Base-by-base conservation (phyloP, 495 filamentous ascomycete species). In the Oleoguttula mirabilis region DNA sequence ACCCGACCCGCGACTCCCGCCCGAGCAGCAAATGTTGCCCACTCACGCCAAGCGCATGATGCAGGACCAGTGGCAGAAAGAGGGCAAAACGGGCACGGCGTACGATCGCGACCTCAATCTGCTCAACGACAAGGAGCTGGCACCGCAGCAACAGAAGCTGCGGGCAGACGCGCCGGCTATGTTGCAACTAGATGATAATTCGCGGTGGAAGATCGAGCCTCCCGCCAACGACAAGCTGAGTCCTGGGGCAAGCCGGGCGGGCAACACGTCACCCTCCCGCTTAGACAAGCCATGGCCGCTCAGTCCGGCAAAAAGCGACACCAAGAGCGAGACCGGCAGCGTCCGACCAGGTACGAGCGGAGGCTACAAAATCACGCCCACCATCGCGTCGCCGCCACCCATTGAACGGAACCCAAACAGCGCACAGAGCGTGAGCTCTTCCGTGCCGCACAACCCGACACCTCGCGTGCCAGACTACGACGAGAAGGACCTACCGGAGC, bases 1-100 rank as follows among this genome's bases (percentile, higher is more conserved):
- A 54, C 92, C 90, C 2, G 90, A 98, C 58, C 90, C 90, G 27
- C 78, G 86, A 28, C 71, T 98, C 11, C 90, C 90, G 28, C 90
- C 85, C 10, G 90, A 98, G 43, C 82, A 96, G 60, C 90, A 98
- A 58, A 74, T 98, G 39, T 73, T 98, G 14, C 90, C 90, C 2
- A 98, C 90, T 0, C 84, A 94, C 45, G 90, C 90, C 30, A 90
- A 80, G 54, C 74, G 82, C 47, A 70, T 96, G 62, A 80, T 87
- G 56, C 90, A 95, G 66, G 84, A 95, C 59, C 84, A 90, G 57
- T 93, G 84, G 87, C 86, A 87, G 62, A 79, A 77, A 51, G 86
- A 94, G 62, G 87, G 86, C 36, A 82, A 82, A 38, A 79, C 78
- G 45, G 84, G 82, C 4, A 82, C 70, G 34, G 71, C 78, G 22